Base-by-base conservation (phyloP, 371 early-diverging fungal species). In the Mucor ambiguus region DNA sequence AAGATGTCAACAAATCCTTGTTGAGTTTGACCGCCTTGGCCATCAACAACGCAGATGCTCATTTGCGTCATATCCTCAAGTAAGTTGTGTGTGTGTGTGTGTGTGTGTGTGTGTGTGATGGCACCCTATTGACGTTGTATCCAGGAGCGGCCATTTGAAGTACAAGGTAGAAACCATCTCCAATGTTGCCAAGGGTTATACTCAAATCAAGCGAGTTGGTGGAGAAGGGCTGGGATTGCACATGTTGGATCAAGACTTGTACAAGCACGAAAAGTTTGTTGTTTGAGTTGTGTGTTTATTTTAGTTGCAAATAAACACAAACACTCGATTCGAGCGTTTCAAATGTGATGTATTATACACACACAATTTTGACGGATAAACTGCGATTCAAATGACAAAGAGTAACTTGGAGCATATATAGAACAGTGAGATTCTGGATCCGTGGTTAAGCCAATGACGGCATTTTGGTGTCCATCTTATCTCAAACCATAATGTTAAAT, bases 1-100 rank as follows among this genome's bases (percentile, higher is more conserved):
- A 81, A 54, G 87, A 84, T 66, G 88, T 90, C 54, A 90, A 90
- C 78, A 80, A 84, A 57, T 77, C 85, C 28, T 69, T 89, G 26
- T 67, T 90, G 22, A 82, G 80, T 59, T 79, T 90, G 38, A 80
- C 86, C 60, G 68, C 71, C 28, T 60, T 87, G 29, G 86, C 83
- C 14, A 72, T 74, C 26, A 79, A 82, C 59, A 69, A 81, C 52
- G 63, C 74, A 22, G 90, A 90, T 63, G 68, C 82, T 12, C 88
- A 90, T 60, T 72, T 90, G 54, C 78, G 75, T 52, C 86, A 88
- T 56, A 78, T 75, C 24, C 52, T 90, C 38, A 87, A 90, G 83
- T 81, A 74, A 74, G 22, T 12, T 35, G 7, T 5, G 18, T n/a
- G n/a, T n/a, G n/a, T n/a, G 6, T 1, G 41, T 18, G 41, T 26